phyloP scores from a whole-genome alignment of 192 early-diverging fungal species.

The Rhizophagus clarus region DNA sequence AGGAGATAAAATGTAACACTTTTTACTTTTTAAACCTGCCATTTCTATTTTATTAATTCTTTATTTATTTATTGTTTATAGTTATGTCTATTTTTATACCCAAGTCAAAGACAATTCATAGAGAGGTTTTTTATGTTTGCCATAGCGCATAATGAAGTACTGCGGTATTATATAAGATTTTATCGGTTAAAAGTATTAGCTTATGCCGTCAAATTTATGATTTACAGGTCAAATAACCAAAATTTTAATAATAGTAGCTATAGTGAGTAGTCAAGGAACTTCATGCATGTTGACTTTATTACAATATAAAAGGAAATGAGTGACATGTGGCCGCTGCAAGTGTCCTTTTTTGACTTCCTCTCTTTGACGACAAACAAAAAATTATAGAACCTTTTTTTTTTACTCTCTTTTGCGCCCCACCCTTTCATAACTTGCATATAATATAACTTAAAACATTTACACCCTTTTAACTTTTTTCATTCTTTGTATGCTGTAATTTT shows the following conservation, averaged over 20 bases:
- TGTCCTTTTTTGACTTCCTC: not conserved
- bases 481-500: slow-evolving; percentile 11
- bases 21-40: not conserved
- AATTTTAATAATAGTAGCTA: too few relatives aligned
- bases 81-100: too few relatives aligned
- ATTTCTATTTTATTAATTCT: not conserved
- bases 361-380: not conserved
- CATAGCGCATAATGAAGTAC: too few relatives aligned
- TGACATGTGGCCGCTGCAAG: not conserved
- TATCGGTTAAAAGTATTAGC: too few relatives aligned
- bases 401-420: not conserved
- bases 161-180: too few relatives aligned
- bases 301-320: slow-evolving; percentile 12
- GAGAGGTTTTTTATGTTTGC: too few relatives aligned
- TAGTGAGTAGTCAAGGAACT: too few relatives aligned
- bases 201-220: too few relatives aligned
- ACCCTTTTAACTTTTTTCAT: not conserved
- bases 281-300: not conserved
- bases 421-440: not conserved
- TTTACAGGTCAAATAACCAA: too few relatives aligned
- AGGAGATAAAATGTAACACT: not conserved
- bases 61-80: not conserved
- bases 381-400: not conserved
- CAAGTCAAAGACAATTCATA: too few relatives aligned
- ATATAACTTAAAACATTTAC: not conserved